Conservation (phyloP, 2,329 filamentous ascomycete species). For the Nakataea oryzae region DNA sequence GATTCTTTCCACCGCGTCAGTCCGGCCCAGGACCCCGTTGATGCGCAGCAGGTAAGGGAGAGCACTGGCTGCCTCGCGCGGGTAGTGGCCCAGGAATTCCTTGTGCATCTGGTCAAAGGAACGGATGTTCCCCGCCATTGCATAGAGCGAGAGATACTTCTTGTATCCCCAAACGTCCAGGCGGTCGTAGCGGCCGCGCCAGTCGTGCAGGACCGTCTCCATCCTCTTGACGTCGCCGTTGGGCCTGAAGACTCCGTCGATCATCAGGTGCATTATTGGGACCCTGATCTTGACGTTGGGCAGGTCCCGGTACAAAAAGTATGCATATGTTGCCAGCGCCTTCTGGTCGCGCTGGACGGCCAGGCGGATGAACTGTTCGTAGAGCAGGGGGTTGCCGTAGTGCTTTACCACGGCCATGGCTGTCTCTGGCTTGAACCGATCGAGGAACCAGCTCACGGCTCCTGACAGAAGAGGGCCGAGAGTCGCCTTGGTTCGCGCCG, state of each 20-base stretch:
- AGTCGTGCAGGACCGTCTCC: conserved; percentile 37
- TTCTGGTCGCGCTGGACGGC: conserved; percentile 16
- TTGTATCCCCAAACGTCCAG: conserved; percentile 34
- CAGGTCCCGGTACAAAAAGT: conserved; percentile 33
- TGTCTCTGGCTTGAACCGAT: conserved; percentile 9
- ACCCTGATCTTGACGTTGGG: conserved; percentile 24
- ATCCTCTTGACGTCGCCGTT: conserved; percentile 25
- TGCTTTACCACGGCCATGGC: conserved; percentile 27
- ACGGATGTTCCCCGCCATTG: conserved; percentile 33
- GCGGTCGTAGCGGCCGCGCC: conserved; percentile 26
- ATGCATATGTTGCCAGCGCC: conserved; percentile 28
- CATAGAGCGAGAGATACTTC: conserved; percentile 38
- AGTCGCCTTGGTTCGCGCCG: not conserved
- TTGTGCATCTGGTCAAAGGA: conserved; percentile 33
- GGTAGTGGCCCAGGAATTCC: conserved; percentile 26
- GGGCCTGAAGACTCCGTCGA: conserved; percentile 27
- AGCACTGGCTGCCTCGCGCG: conserved; percentile 17
- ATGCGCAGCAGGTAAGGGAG: conserved; percentile 57
- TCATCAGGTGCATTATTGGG: conserved; percentile 30
- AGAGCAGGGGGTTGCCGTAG: conserved; percentile 26
- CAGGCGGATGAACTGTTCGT: conserved; percentile 30
- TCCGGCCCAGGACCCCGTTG: conserved; percentile 58
- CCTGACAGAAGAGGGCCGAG: not conserved
- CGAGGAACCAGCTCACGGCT: not conserved
- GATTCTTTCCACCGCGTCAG: conserved; percentile 43